Evolutionary conservation across 2,329 filamentous ascomycete genomes (phyloP), one percentile per base, ranked within the genome.

Genomic region (Calycina marina): DNA sequence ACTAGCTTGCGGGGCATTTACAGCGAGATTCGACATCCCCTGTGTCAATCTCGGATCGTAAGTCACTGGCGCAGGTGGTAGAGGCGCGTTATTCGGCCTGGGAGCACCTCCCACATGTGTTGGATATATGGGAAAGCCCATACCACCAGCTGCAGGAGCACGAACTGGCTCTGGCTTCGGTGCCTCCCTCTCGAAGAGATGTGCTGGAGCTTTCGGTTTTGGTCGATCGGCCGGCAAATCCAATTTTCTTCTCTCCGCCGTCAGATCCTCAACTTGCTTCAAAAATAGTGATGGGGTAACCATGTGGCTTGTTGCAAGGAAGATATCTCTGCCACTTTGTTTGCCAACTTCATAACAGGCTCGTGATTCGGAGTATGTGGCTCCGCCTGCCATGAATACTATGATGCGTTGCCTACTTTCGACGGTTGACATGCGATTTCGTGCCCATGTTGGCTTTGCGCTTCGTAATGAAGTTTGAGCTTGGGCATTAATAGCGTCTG

Each of bases 381-480:
- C 90, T 27, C 90, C 90, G 29, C 90, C 90, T 1, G 88, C 90
- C 68, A 96, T 78, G 53, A 93, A 96, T 11, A 96, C 77, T 37
- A 98, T 81, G 33, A 96, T 69, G 32, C 90, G 75, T 54, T 98
- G 90, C 32, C 79, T 73, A 42, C 86, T 92, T 52, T 96, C 88
- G 38, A 65, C 72, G 37, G 62, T 75, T 16, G 74, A 70, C 28
- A 78, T 68, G 26, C 84, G 76, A 6, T 81, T 77, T 32, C 83
- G 82, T 2, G 90, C 90, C 90, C 90, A 98, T 25, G 86, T 93
- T 2, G 88, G 90, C 49, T 93, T 92, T 11, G 85, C 85, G 6
- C 83, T 82, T 36, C 90, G 79, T 14, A 98, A 67, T 10, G 88
- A 96, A 9, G 80, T 72, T 42, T 81, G 65, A 2, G 62, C 57